Evolutionary conservation across 2,329 filamentous ascomycete genomes (phyloP).

Genomic region (Stagonosporopsis tanaceti): DNA sequence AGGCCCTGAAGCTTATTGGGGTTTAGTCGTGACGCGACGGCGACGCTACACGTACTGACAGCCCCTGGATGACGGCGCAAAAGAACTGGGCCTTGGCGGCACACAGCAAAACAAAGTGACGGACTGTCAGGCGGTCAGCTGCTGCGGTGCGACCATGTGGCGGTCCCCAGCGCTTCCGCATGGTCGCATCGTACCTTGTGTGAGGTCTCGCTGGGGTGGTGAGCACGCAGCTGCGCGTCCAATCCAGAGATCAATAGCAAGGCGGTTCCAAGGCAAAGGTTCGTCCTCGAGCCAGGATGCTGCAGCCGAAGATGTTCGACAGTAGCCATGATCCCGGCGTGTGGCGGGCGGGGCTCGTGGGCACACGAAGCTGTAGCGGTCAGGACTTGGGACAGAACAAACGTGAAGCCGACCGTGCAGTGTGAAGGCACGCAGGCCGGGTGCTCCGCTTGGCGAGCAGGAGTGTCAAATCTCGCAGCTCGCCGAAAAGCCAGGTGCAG

Average conservation of each 20-base stretch:
- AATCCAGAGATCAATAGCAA: slow-evolving; percentile 24
- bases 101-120: slow-evolving; percentile 30
- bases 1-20: slow-evolving; percentile 22
- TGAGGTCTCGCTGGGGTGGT: slow-evolving; percentile 20
- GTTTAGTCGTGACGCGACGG: slow-evolving; percentile 23
- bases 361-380: slow-evolving; percentile 30
- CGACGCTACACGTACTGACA: slow-evolving; percentile 45
- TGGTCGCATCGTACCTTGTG: slow-evolving; percentile 38
- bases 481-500: slow-evolving; percentile 12
- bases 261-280: slow-evolving; percentile 33
- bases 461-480: slow-evolving; percentile 7
- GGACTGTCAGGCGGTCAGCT: slow-evolving; percentile 45
- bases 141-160: slow-evolving; percentile 38
- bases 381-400: slow-evolving; percentile 20
- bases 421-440: slow-evolving; percentile 7
- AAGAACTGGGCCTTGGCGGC: slow-evolving; percentile 30
- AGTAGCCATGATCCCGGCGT: slow-evolving; percentile 29
- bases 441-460: slow-evolving; percentile 15
- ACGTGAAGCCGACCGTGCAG: background rate
- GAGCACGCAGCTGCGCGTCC: slow-evolving; percentile 22
- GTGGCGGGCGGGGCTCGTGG: slow-evolving; percentile 23
- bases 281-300: slow-evolving; percentile 33
- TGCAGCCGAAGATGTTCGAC: slow-evolving; percentile 33
- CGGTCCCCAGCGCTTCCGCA: slow-evolving; percentile 26
- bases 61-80: slow-evolving; percentile 37